phyloP scores from a whole-genome alignment of 2,329 filamentous ascomycete genomes.

The Xylaria digitata region DNA sequence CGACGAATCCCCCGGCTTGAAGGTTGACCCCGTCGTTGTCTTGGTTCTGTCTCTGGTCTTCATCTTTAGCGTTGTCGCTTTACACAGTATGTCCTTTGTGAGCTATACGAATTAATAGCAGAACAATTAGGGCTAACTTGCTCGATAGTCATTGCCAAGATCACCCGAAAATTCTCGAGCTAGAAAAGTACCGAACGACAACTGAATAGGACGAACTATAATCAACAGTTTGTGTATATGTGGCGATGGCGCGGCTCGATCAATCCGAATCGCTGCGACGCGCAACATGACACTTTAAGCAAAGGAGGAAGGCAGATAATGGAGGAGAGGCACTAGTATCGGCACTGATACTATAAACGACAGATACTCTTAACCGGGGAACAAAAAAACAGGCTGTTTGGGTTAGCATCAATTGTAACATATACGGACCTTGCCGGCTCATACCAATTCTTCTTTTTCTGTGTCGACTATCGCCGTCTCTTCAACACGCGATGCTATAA shows the following conservation, averaged over 20 bases:
- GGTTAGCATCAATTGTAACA: constrained; percentile 44
- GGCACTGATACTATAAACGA: constrained; percentile 20
- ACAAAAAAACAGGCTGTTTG: constrained; percentile 27
- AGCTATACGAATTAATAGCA: not conserved
- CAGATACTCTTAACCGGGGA: constrained; percentile 25
- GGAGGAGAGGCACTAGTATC: constrained; percentile 25
- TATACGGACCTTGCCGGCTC: constrained; percentile 44
- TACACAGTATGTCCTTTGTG: constrained; percentile 81
- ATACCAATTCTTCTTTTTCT: constrained; percentile 41
- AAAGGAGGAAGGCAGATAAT: not conserved
- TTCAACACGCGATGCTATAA: not conserved
- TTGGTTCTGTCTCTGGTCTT: constrained; percentile 96
- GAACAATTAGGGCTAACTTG: constrained; percentile 19
- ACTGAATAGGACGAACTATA: constrained; percentile 13
- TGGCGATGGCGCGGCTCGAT: constrained; percentile 43
- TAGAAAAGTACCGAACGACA: constrained; percentile 51
- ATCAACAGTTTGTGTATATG: constrained; percentile 27
- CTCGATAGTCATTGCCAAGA: constrained; percentile 86
- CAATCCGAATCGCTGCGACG: constrained; percentile 43
- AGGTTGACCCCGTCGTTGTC: constrained; percentile 98
- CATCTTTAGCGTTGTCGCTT: constrained; percentile 97
- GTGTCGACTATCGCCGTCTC: constrained; percentile 2
- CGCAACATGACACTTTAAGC: constrained; percentile 28
- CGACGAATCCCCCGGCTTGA: constrained; percentile 95
- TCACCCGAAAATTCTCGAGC: constrained; percentile 87